Evolutionary conservation across 352 stramenopile species (phyloP).

Genomic region (Phytophthora megakarya): DNA sequence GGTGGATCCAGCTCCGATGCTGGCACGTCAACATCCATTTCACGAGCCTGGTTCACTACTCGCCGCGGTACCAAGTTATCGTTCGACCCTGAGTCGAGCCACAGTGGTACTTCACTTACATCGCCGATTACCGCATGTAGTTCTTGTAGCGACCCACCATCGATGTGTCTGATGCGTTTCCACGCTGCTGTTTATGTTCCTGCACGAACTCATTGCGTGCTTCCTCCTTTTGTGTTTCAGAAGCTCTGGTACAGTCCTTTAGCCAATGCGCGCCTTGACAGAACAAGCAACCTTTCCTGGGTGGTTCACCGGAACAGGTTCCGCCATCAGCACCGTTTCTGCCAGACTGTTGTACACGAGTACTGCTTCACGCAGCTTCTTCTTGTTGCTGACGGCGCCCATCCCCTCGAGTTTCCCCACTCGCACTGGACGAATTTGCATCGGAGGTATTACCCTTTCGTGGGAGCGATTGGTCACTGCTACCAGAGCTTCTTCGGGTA

Average conservation of each 20-base stretch:
- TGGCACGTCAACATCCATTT: not conserved
- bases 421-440: too few relatives aligned
- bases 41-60: not conserved
- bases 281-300: not conserved
- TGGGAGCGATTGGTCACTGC: too few relatives aligned
- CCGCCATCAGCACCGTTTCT: too few relatives aligned
- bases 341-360: too few relatives aligned
- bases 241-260: not conserved
- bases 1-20: not conserved
- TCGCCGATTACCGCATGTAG: not conserved
- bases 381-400: too few relatives aligned
- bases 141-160: not conserved
- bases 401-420: too few relatives aligned
- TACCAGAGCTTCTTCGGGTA: too few relatives aligned
- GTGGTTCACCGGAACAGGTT: too few relatives aligned
- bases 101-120: not conserved
- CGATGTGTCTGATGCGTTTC: not conserved
- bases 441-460: too few relatives aligned
- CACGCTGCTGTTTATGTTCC: not conserved
- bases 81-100: slow-evolving; percentile 1
- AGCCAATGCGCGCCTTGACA: not conserved
- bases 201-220: not conserved
- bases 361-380: too few relatives aligned
- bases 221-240: slow-evolving; percentile 1
- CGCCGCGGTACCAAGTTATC: not conserved